Percentiles rank a stretch among this genome's conserved stretches.
Evolutionary conservation across 495 filamentous ascomycete genomes (phyloP).

Genomic region (Aspergillus asperescens): DNA sequence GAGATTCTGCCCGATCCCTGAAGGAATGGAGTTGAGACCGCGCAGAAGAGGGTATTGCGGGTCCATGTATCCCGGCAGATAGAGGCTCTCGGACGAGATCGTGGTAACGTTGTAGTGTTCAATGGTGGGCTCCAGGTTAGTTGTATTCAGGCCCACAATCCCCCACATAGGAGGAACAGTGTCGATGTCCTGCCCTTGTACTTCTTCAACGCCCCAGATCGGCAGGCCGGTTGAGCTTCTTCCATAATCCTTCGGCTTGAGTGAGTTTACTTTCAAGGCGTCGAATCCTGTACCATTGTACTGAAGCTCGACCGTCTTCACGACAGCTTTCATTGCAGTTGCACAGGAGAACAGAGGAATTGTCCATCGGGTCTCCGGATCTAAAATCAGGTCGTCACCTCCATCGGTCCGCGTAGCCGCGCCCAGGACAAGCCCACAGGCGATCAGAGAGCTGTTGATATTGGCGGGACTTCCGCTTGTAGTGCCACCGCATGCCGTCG

Average conservation of each 20-base stretch:
- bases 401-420: conserved; percentile 27
- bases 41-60: background rate
- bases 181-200: background rate
- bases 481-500: conserved; percentile 5
- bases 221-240: background rate
- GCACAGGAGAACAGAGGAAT: conserved; percentile 40
- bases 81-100: background rate
- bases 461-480: conserved; percentile 15
- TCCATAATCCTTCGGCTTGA: conserved; percentile 14
- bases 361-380: conserved; percentile 32
- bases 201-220: conserved; percentile 26
- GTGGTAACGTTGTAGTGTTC: conserved; percentile 5
- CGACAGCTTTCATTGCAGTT: conserved; percentile 30
- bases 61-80: conserved; percentile 9
- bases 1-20: conserved; percentile 10
- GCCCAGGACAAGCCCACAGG: conserved; percentile 37
- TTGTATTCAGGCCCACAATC: background rate
- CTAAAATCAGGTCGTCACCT: conserved; percentile 22
- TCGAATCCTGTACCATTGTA: conserved; percentile 26
- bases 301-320: conserved; percentile 38
- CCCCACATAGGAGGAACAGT: conserved; percentile 3
- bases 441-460: conserved; percentile 32
- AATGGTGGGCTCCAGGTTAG: background rate
- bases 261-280: conserved; percentile 9
- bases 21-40: background rate